Conservation (phyloP, 495 filamentous ascomycete species). For the Penicillium tannophilum region DNA sequence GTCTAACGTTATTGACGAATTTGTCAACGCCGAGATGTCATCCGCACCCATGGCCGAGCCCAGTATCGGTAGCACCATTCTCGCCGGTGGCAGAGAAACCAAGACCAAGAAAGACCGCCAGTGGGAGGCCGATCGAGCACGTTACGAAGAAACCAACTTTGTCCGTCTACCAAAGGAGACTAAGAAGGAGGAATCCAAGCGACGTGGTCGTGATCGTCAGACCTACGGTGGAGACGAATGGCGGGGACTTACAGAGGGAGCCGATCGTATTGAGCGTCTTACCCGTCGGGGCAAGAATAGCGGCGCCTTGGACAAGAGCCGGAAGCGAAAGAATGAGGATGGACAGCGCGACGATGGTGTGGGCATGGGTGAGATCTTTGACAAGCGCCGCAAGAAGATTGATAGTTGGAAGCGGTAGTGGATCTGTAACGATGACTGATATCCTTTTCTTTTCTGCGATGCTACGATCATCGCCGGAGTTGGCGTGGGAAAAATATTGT, state of each 20-base stretch:
- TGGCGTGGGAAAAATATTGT: constrained; percentile 1
- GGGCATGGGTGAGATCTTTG: constrained; percentile 68
- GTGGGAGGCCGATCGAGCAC: constrained; percentile 68
- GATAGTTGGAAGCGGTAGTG: constrained; percentile 57
- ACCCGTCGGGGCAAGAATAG: constrained; percentile 58
- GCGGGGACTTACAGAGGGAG: constrained; percentile 73
- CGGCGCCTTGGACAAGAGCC: constrained; percentile 73
- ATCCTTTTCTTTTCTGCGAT: constrained; percentile 2
- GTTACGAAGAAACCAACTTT: constrained; percentile 88
- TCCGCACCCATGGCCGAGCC: constrained; percentile 75
- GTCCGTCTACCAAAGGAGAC: constrained; percentile 77
- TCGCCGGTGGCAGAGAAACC: constrained; percentile 67
- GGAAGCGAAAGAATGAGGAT: constrained; percentile 69
- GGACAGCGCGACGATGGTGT: constrained; percentile 58
- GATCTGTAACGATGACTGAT: neutral
- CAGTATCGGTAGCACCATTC: constrained; percentile 81
- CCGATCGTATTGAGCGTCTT: constrained; percentile 73
- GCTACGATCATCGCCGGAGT: constrained; percentile 9
- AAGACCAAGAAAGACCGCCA: constrained; percentile 70
- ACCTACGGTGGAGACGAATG: constrained; percentile 84
- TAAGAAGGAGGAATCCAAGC: constrained; percentile 68
- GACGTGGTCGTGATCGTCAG: constrained; percentile 50
- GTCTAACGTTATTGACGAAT: constrained; percentile 83
- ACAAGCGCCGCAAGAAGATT: constrained; percentile 72
- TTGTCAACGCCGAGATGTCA: constrained; percentile 77